Conservation (phyloP, 306 rosid species). For the Malus fusca region DNA sequence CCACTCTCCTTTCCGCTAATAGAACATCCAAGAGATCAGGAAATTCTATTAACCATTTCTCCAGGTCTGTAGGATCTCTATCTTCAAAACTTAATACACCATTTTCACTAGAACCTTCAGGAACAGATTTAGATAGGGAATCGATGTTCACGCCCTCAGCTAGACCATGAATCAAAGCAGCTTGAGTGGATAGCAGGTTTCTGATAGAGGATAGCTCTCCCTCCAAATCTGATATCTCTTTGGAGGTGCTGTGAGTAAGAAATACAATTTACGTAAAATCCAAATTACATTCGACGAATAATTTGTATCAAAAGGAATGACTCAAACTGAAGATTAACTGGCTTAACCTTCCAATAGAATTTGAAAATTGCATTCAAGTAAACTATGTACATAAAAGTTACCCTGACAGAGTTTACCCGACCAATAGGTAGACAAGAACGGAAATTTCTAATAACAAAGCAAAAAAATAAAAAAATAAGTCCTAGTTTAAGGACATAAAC, state of each 20-base stretch:
- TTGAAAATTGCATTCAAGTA: not conserved
- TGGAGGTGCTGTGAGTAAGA: conserved; percentile 72
- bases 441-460: not conserved
- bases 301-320: not conserved
- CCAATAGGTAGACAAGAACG: not conserved
- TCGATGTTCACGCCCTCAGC: conserved; percentile 85
- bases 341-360: not conserved
- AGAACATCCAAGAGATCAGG: conserved; percentile 93
- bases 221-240: conserved; percentile 93
- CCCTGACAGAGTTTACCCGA: not conserved
- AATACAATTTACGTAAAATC: conserved; percentile 21
- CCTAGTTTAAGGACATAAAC: no score
- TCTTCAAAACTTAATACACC: conserved; percentile 41
- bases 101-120: conserved; percentile 42
- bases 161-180: conserved; percentile 87
- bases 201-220: conserved; percentile 95
- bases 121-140: conserved; percentile 41
- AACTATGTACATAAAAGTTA: not conserved
- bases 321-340: not conserved
- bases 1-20: conserved; percentile 90
- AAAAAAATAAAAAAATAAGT: not conserved
- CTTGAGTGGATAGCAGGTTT: conserved; percentile 93
- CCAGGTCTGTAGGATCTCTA: conserved; percentile 61
- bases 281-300: not conserved
- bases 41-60: conserved; percentile 83